Base-by-base conservation (phyloP, 228 moss, liverwort and hornwort species). In the Sphagnum fallax region DNA sequence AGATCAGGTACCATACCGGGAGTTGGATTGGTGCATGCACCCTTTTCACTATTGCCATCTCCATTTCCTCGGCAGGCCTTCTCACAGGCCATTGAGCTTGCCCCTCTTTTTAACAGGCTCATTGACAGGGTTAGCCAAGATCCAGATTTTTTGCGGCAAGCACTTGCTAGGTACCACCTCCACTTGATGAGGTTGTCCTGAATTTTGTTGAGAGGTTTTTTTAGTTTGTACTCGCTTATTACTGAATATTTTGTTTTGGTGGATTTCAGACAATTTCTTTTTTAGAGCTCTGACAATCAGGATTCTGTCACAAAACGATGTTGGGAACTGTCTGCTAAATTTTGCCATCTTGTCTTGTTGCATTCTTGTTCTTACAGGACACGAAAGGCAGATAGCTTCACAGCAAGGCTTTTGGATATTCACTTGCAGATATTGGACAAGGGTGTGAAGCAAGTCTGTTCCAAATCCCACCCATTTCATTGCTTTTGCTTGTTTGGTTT, bases 101-200 rank as follows among this genome's bases (percentile, higher is more conserved):
- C 90, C 67, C 80, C 88, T 18, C 75, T 91, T n/a, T 93, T 89
- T 79, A 97, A 91, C 78, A 84, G 74, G n/a, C 88, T 97, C 0
- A 84, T 97, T 32, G 97, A 97, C 71, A 87, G 75, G 64, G 93
- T 97, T 6, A 93, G 93, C 76, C 84, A 83, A 75, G 93, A 97
- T 78, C 74, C 80, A 11, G 74, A 79, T 1, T 97, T 97, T 71
- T 73, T 97, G 55, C 88, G 76, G 70, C 74, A 77, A 70, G 85
- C 88, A 49, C 88, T 93, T 63, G 79, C 88, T 68, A 84, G 80
- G 83, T 84, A 32, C 32, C 32, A 32, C 32, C 32, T 32, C 32
- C 32, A 32, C 32, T 32, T 32, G 32, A 32, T 32, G 32, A 32
- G 32, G 32, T 32, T 32, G 32, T 32, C 32, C 32, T 32, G 32